These are phyloP conservation scores for Arthrobotrys iridis DNA, from an alignment of 2,329 filamentous ascomycete species.

Conservation along the genomic window DNA sequence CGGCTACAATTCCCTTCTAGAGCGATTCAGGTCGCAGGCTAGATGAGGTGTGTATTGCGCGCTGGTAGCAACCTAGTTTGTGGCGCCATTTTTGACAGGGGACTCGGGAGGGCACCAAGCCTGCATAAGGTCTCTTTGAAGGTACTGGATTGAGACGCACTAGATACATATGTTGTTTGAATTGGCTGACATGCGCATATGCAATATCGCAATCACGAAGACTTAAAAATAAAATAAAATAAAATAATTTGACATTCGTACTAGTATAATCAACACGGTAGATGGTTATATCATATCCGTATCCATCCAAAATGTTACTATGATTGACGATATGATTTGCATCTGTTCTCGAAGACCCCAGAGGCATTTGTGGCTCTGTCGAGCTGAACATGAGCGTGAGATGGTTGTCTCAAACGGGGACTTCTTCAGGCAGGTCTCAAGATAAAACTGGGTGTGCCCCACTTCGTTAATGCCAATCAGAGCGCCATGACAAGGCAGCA, in stretches of 20 bases:
- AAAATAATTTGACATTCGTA: neutral
- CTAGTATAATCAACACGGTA: neutral
- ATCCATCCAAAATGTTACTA: neutral
- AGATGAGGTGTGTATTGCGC: constrained; percentile 49
- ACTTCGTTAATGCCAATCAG: constrained; percentile 29
- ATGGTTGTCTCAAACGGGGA: constrained; percentile 20
- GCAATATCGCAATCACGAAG: neutral
- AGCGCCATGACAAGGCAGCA: constrained; percentile 51
- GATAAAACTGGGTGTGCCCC: constrained; percentile 34
- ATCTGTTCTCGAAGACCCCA: neutral
- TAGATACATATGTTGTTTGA: neutral
- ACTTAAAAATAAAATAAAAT: too few relatives aligned
- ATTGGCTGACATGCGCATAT: neutral
- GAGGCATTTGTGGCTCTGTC: neutral
- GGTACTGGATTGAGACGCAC: neutral
- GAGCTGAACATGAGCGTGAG: neutral
- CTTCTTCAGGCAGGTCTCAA: constrained; percentile 40
- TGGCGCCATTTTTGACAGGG: constrained; percentile 47
- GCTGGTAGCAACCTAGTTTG: constrained; percentile 44
- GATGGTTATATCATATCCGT: neutral
- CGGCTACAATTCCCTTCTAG: constrained; percentile 43
- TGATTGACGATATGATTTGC: neutral
- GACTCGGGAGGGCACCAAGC: constrained; percentile 18
- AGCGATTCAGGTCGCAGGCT: constrained; percentile 23
- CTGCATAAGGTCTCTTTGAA: neutral